Conservation (phyloP, 73 alveolate genomes). For the Paramecium bursaria region DNA sequence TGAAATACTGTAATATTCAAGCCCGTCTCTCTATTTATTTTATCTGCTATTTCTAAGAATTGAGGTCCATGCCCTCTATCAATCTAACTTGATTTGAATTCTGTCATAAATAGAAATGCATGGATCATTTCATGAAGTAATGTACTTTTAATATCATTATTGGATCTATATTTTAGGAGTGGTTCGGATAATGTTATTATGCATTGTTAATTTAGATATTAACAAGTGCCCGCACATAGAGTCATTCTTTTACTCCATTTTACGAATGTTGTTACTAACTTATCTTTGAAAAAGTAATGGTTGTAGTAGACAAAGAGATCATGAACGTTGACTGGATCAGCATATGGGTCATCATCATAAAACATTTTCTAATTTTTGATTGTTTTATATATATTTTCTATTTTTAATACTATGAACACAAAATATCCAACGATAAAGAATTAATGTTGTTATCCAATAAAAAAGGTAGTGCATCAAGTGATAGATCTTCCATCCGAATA, state of each 20-base stretch:
- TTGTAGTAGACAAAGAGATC: constrained; percentile 73
- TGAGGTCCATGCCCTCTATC: constrained; percentile 86
- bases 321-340: constrained; percentile 70
- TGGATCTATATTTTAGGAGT: constrained; percentile 81
- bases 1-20: constrained; percentile 81
- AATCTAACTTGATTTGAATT: constrained; percentile 56
- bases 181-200: constrained; percentile 82
- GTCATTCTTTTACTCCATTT: constrained; percentile 91
- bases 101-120: constrained; percentile 79
- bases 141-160: constrained; percentile 81
- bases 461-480: constrained; percentile 15
- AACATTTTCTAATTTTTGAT: too few relatives aligned
- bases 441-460: constrained; percentile 31
- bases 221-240: constrained; percentile 91
- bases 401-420: constrained; percentile 12
- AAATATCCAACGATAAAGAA: not conserved
- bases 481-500: constrained; percentile 54
- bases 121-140: constrained; percentile 96
- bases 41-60: constrained; percentile 77
- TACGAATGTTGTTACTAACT: constrained; percentile 68
- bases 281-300: constrained; percentile 69
- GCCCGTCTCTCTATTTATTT: constrained; percentile 79
- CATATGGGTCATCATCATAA: constrained; percentile 59
- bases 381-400: too few relatives aligned
- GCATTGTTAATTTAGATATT: constrained; percentile 76